Base-by-base conservation (phyloP, 148 eudicot species). In the Rhododendron vialii region DNA sequence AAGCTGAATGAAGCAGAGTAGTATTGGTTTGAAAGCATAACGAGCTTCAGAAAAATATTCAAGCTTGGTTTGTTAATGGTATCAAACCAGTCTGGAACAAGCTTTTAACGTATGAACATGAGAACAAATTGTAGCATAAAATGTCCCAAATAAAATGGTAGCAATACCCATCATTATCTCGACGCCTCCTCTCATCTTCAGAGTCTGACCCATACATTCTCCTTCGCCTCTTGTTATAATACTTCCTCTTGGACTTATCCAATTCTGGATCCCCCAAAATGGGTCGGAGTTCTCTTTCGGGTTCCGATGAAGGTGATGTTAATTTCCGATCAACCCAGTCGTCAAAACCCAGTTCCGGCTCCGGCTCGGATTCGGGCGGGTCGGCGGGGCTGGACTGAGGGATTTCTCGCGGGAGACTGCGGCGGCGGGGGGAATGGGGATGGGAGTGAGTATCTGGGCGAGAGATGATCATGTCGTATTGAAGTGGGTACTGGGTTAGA, bases 151-250 rank as follows among this genome's bases (percentile, higher is more conserved):
- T 1, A 17, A 47, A 55, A 65, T 9, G 13, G 33, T 26, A 65
- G 26, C 74, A 67, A 26, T 67, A 88, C 36, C 91, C 94, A 11
- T 90, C 87, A 2, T 85, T 89, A 2, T 91, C 87, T n/a, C 88
- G 82, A 5, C 76, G 55, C 36, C 85, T 85, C 63, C 65, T 87
- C 36, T 95, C 98, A 41, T 94, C 98, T 3, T 95, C 99, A 0
- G 98, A 93, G 55, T 97, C 99, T 4, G 93, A 90, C 18, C 99
- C 99, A 47, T 93, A 94, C 98, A 97, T 93, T 83, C 98, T 93
- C 86, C 88, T 93, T 85, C 88, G 88, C 90, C 95, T 89, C 91
- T 97, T 97, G 45, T 90, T 94, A 77, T 93, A 95, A 84, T 95
- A 97, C 89, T 94, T 97, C 87, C 96, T 90, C 88, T 95, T 97